Evolutionary conservation across 257 asterid genomes (phyloP), one percentile per base, ranked within the genome.

Genomic region (Voacanga thouarsii): DNA sequence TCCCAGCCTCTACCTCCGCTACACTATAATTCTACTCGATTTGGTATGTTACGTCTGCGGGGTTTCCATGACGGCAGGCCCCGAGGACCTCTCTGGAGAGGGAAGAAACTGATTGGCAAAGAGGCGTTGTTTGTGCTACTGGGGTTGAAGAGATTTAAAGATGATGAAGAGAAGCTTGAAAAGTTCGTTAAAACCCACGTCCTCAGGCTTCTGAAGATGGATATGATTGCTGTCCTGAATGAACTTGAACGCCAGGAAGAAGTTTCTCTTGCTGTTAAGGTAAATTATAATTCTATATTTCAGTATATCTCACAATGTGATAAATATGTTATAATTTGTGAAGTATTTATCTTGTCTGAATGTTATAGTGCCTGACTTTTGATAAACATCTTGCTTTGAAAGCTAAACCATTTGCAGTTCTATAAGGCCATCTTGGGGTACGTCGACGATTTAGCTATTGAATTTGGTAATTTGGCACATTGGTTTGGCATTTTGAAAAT

Each of bases 211-310:
- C 90, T 96, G 43, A 96, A 92, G 83, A 30, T 92, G 95, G 99
- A 96, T 50, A 85, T 93, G 94, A 80, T 92, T 67, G 87, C 97
- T 49, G 99, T 90, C 45, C 97, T 96, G 61, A 89, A 50, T 41
- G 99, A 96, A 78, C 97, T 96, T 74, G 99, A 96, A 80, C 90
- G 99, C 56, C 99, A 96, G 76, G 89, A 89, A 79, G 98, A 96
- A 86, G 97, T 93, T n/a, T 76, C 87, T 41, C 97, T 93, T 30
- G 93, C 98, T 65, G 86, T 89, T 79, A 90, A 96, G 97, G 99
- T 92, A 77, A 51, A 71, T 77, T n/a, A 2, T 49, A 67, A 41
- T 67, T 41, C 4, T 39, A 4, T 67, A 67, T 30, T 39, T 66
- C 30, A 39, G 18, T 41, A 39, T 39, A 9, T 39, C 45, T 51